Evolutionary conservation across 257 asterid species (phyloP), one percentile per base, ranked within the genome.

Genomic region (Oldenlandia corymbosa): DNA sequence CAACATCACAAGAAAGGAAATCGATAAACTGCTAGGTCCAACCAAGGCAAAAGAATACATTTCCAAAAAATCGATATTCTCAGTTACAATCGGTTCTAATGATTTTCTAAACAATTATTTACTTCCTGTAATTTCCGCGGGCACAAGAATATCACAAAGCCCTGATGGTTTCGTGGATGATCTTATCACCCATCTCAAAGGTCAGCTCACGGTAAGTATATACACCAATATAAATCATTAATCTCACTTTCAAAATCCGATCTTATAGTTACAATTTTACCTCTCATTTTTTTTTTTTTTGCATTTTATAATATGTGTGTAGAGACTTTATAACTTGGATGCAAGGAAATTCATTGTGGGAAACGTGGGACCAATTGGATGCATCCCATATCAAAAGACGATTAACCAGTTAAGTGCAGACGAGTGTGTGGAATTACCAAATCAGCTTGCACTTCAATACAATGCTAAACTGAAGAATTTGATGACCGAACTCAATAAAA

Each of bases 321-420:
- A 92, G 99, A 85, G 99, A 57, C 82, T 87, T 7, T 92, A 92
- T 73, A 57, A 60, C 50, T n/a, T 92, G 70, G 97, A 85, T 55
- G 99, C 82, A 0, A 78, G 97, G 68, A 92, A 89, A 79, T 92
- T 92, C 67, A 69, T 92, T 10, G 62, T 92, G 34, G 90, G 88
- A 46, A 92, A 92, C 50, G 96, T 92, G 1, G 99, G 99, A 5
- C 99, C 99, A 5, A 65, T 89, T 23, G 99, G 99, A 5, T 92
- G 99, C 84, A 92, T 92, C 55, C 99, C 99, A 0, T 92, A 92
- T 65, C 99, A 92, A 58, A 87, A 81, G 57, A 85, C 90, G 16
- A 87, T 92, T 1, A 92, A 92, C 37, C 88, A 85, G 50, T 64
- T 92, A 41, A 64, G 11, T 4, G 88, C 75, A 21, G 68, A 75